A percentile compares a stretch with the other conserved stretches of the same genome.
These are phyloP conservation scores for Kazachstania africana DNA, from an alignment of 805 yeast genomes.

Conservation along the genomic window DNA sequence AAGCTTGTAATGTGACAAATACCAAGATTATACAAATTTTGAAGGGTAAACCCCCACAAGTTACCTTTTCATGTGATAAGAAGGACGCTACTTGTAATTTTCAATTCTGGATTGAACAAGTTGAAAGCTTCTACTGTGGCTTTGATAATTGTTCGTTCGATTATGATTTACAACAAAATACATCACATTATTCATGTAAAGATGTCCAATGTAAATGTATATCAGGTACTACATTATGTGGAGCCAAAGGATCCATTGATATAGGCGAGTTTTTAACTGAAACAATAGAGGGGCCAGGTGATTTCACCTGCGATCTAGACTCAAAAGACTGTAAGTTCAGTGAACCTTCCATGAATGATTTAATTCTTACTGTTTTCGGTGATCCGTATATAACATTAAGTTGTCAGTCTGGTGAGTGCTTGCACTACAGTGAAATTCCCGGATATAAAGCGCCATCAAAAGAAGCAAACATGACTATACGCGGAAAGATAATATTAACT, in stretches of 20 bases:
- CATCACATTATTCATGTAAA: constrained; percentile 69
- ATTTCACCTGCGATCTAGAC: constrained; percentile 64
- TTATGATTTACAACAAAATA: constrained; percentile 47
- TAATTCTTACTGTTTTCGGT: constrained; percentile 87
- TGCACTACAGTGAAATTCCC: constrained; percentile 86
- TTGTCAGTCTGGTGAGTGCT: constrained; percentile 82
- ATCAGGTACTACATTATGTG: constrained; percentile 89
- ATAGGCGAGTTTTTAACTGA: constrained; percentile 85
- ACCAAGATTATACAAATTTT: constrained; percentile 72
- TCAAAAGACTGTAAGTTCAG: constrained; percentile 62
- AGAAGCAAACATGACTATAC: constrained; percentile 21
- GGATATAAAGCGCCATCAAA: constrained; percentile 61
- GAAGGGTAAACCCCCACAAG: constrained; percentile 77
- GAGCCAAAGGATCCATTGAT: constrained; percentile 87
- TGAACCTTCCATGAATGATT: constrained; percentile 92
- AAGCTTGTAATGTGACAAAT: constrained; percentile 91
- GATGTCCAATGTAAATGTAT: constrained; percentile 77
- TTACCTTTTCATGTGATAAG: constrained; percentile 77
- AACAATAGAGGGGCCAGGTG: constrained; percentile 89
- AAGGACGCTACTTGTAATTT: constrained; percentile 61
- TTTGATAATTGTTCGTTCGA: constrained; percentile 61
- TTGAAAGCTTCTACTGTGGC: constrained; percentile 85
- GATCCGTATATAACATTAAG: constrained; percentile 75
- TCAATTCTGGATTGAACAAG: constrained; percentile 91
- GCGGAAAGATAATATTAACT: constrained; percentile 35